Evolutionary conservation across 2,329 filamentous ascomycete species (phyloP), one percentile per base, ranked within the genome.

Genomic region (Fusarium tjaetaba): DNA sequence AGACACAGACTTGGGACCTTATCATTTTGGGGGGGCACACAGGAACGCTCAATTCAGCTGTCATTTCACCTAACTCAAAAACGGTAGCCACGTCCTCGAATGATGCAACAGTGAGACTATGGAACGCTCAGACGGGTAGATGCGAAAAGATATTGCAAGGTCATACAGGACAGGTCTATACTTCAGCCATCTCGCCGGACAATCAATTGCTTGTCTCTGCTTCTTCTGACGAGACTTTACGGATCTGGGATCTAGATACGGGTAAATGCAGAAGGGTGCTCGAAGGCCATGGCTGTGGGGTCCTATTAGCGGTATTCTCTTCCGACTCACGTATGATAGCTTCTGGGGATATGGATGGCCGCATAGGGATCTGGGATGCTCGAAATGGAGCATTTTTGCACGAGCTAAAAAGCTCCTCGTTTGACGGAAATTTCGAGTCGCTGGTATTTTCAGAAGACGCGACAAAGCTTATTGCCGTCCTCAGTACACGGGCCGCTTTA

Each of bases 11-110:
- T 8, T 52, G 49, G 49, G 32, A 51, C 30, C 30, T 4, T 4
- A 0, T 26, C 8, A 11, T 34, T 24, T 0, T 51, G 2, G 0
- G 0, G 1, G 30, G 3, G 4, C 48, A 51, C 16, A 15, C n/a
- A 36, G 30, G 15, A 14, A 11, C 11, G 11, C 11, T 51, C 2
- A 51, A 34, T 1, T 51, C 22, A 20, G 48, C n/a, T 15, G 16
- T 34, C 1, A 20, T 51, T 20, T 51, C 48, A 36, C 16, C 24
- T 11, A 3, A 51, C n/a, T 51, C 48, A 0, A 36, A 7, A 4
- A 14, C 20, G 5, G 0, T 34, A 20, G 48, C 11, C 11, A 51
- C 48, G 1, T 36, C 30, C 3, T 51, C 30, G 1, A 5, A 20
- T 7, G 48, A 51, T 15, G 4, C 11, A 20, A 51, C 48, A 26